Base-by-base conservation (phyloP, 2,329 filamentous ascomycete species). In the Hypoxylon sp. region DNA sequence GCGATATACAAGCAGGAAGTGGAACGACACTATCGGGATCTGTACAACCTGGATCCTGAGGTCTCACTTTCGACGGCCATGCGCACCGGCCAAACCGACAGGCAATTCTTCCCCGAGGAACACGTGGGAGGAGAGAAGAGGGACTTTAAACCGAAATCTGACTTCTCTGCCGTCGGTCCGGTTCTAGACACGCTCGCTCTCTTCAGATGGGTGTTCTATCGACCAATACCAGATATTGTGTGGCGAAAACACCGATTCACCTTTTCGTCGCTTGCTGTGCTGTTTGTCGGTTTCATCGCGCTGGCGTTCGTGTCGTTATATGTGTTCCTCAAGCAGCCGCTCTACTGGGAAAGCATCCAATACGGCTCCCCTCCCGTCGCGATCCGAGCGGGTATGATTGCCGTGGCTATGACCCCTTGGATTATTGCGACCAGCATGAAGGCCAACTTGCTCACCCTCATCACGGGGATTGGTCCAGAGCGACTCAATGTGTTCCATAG, bases 381-480 rank as follows among this genome's bases (percentile, higher is more conserved):
- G 9, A 90, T 98, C 67, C 88, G 95, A 71, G 86, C 94, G 6
- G 95, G 95, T 52, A 98, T 98, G 95, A 88, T 98, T 63, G 91
- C 94, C 11, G 91, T 98, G 13, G 93, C 95, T 11, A 88, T 97
- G 86, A 91, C 96, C 50, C 95, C 95, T 0, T 98, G 94, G 94
- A 95, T 98, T 71, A 84, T 97, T 55, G 93, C 91, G 17, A 90
- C 96, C 10, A 94, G 92, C 77, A 97, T 94, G 86, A 98, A 98
- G 80, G 92, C 94, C 14, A 98, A 98, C 77, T 77, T 97, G 33
- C 87, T 98, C 61, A 91, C 92, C 0, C 81, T 94, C 62, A 81
- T 98, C 64, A 97, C 94, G 3, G 95, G 95, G 13, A 95, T 98
- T 72, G 93, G 94, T 2, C 94, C 96, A 39, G 95, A 98, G 78